Percentiles rank a stretch among this genome's conserved stretches.
Evolutionary conservation across 768 basidiomycete genomes (phyloP).

Genomic region (Mycena vulgaris): DNA sequence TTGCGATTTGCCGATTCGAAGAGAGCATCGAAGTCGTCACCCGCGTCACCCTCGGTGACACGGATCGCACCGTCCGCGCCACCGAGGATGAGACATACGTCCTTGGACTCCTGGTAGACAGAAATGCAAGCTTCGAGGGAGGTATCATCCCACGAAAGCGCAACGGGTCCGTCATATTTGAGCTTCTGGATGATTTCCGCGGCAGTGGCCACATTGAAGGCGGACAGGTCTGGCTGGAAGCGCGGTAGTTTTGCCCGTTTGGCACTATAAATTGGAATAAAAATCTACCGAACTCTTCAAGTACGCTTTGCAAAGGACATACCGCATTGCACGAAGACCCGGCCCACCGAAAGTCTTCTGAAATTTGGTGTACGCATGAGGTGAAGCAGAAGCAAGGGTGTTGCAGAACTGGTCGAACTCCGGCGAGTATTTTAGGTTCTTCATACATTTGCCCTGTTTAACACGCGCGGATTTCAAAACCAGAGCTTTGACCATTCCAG

Average conservation of each 20-base stretch:
- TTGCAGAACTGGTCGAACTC: constrained; percentile 37
- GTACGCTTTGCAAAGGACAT: no score
- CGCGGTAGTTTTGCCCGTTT: constrained; percentile 27
- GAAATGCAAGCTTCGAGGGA: constrained; percentile 35
- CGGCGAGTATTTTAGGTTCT: constrained; percentile 36
- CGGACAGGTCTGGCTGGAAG: constrained; percentile 33
- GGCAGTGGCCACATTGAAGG: constrained; percentile 23
- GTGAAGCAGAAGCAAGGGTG: constrained; percentile 29
- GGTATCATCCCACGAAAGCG: constrained; percentile 40
- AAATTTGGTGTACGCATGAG: constrained; percentile 33
- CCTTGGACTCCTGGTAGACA: constrained; percentile 31
- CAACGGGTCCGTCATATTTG: constrained; percentile 35
- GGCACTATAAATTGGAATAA: constrained; percentile 28
- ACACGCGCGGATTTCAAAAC: constrained; percentile 29
- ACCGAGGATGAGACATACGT: constrained; percentile 35
- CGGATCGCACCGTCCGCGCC: constrained; percentile 22
- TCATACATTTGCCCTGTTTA: constrained; percentile 26
- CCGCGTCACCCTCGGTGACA: constrained; percentile 25
- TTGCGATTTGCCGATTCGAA: constrained; percentile 28
- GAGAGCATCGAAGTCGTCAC: constrained; percentile 32
- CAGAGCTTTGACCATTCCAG: constrained; percentile 40
- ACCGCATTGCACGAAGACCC: constrained; percentile 33
- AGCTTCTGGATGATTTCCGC: constrained; percentile 7
- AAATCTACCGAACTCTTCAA: no score
- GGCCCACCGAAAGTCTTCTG: constrained; percentile 36